phyloP scores from a whole-genome alignment of 129 eudicot species.

The Scalesia atractyloides region DNA sequence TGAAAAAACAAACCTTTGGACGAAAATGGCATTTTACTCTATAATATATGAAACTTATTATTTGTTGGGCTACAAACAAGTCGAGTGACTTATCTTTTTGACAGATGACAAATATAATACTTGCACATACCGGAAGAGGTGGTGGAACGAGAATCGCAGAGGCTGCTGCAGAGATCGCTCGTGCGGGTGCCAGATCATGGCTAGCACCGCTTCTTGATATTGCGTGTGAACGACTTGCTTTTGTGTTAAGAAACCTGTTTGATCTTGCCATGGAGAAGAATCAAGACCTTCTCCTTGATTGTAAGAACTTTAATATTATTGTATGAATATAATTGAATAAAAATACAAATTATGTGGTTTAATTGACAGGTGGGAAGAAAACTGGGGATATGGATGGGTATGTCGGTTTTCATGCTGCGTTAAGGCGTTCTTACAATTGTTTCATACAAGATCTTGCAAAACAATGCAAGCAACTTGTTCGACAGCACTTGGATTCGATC shows the following conservation, averaged over 20 bases:
- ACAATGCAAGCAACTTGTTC: conserved; percentile 81
- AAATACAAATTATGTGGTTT: conserved; percentile 3
- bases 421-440: conserved; percentile 75
- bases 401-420: conserved; percentile 93
- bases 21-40: no score
- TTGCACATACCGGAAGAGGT: conserved; percentile 93
- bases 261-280: conserved; percentile 81
- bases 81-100: conserved; percentile 1
- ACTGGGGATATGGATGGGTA: conserved; percentile 89
- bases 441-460: conserved; percentile 69
- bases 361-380: conserved; percentile 56
- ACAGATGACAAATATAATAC: conserved; percentile 89
- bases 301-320: conserved; percentile 45
- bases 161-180: conserved; percentile 97
- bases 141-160: conserved; percentile 81
- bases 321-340: not conserved
- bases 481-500: conserved; percentile 92
- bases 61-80: conserved; percentile 7
- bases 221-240: conserved; percentile 91
- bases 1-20: no score
- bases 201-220: conserved; percentile 91
- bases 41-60: not conserved
- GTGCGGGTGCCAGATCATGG: conserved; percentile 92
- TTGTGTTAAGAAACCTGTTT: conserved; percentile 73
- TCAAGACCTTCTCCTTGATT: conserved; percentile 45